Conservation (phyloP, 805 yeast genomes). For the Cephaloascus fragrans region DNA sequence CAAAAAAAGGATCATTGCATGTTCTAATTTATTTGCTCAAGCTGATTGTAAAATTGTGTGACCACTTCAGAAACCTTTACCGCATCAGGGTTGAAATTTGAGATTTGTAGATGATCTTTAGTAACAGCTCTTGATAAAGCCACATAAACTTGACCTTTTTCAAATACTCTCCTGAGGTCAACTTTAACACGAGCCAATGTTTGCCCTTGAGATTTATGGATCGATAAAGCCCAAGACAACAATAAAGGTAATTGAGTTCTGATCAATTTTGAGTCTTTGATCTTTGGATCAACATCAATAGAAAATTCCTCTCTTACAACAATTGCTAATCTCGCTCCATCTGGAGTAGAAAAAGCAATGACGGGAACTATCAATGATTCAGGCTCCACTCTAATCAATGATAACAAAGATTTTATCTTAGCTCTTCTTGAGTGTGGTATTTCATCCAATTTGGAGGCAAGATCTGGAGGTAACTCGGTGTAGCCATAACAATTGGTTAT, state of each 20-base stretch:
- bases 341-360: constrained; percentile 19
- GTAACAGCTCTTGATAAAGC: constrained; percentile 74
- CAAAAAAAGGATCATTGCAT: too few species aligned
- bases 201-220: constrained; percentile 83
- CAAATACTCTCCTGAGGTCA: constrained; percentile 57
- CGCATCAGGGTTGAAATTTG: constrained; percentile 49
- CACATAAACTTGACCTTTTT: constrained; percentile 78
- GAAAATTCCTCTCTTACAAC: constrained; percentile 28
- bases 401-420: background rate
- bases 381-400: background rate
- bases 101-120: constrained; percentile 53
- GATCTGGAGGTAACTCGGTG: constrained; percentile 12
- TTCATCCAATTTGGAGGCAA: constrained; percentile 1
- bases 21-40: too few species aligned
- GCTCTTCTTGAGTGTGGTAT: background rate
- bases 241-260: constrained; percentile 61
- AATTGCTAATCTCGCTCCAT: constrained; percentile 15
- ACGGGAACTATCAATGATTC: constrained; percentile 13
- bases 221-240: constrained; percentile 76
- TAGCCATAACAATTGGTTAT: constrained; percentile 18
- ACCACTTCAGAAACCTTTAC: constrained; percentile 31
- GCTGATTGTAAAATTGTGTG: constrained; percentile 16
- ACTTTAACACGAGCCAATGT: constrained; percentile 64
- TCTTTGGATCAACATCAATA: constrained; percentile 14
- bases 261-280: constrained; percentile 12